Conservation (phyloP, 2,329 filamentous ascomycete genomes). For the Ophiostoma perfectum region DNA sequence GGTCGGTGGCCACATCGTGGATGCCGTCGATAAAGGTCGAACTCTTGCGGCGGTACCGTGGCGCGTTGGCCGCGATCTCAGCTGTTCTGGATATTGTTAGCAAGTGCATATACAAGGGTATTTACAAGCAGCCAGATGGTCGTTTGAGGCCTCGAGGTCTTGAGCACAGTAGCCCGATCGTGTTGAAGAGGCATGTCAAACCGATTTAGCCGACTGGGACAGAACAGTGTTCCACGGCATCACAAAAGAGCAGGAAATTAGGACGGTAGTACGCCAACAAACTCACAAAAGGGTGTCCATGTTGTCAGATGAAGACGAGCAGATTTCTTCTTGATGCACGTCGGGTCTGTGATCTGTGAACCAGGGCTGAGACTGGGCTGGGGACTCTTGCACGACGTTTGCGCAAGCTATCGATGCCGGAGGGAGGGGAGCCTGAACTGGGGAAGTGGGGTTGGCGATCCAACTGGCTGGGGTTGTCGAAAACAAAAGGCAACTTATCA, state of each 20-base stretch:
- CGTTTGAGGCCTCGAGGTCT: neutral
- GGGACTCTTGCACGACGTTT: neutral
- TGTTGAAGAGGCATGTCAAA: neutral
- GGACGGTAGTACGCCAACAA: neutral
- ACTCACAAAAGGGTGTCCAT: slow-evolving; percentile 24
- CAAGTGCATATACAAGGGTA: neutral
- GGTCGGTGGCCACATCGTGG: slow-evolving; percentile 80
- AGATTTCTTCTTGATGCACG: neutral
- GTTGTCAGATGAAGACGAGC: neutral
- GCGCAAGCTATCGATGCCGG: neutral
- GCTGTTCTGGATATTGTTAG: slow-evolving; percentile 59
- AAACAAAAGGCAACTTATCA: too few relatives aligned
- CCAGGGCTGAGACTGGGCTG: neutral
- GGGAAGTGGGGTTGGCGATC: slow-evolving; percentile 2
- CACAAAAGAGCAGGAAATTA: neutral
- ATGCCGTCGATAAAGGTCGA: slow-evolving; percentile 97
- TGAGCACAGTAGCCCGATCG: too few relatives aligned
- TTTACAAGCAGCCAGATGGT: neutral
- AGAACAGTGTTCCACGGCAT: neutral
- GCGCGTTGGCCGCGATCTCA: slow-evolving; percentile 85
- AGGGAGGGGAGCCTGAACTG: neutral
- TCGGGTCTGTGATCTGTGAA: neutral
- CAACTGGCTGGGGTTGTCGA: neutral
- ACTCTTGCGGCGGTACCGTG: slow-evolving; percentile 83
- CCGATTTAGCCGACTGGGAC: neutral